Evolutionary conservation across 148 eudicot species (phyloP), one percentile per base, ranked within the genome.

Genomic region (Rhododendron molle): DNA sequence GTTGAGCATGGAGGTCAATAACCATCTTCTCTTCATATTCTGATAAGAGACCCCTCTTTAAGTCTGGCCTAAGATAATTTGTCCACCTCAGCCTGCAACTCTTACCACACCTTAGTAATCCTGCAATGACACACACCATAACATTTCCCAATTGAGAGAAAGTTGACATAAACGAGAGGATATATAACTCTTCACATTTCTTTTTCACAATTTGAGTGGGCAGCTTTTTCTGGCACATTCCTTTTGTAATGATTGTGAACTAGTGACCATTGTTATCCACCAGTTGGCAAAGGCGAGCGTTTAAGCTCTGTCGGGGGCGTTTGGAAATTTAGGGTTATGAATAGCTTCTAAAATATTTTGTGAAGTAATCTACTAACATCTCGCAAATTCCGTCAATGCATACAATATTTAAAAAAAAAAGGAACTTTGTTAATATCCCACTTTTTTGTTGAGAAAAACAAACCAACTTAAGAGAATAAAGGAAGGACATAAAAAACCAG

Each of bases 1-100:
- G 93, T 85, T 92, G 89, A 79, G 91, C 88, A 90, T 92, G 93
- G 49, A 92, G 91, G 86, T 92, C 93, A 86, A 92, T 92, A 38
- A 92, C 93, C 87, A 90, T 80, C 43, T 90, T 88, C 87, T 92
- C 93, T 83, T 92, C 93, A 60, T 54, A 32, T 52, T 92, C 93
- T 14, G 93, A 90, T 83, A 92, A 82, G 15, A 92, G 86, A 20
- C 93, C 93, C 21, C 93, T 87, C 80, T 92, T 92, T 40, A 92
- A 84, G 81, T 92, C 93, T 62, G 93, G 93, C 74, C 93, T 89
- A 2, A 92, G 90, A 78, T 92, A 92, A 20, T 92, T 92, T 44
- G 89, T 92, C 93, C 93, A 92, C 82, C 93, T 92, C 84, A 92
- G 72, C 60, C 93, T 90, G 86, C 93, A 92, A 83, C 93, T 92